Base-by-base conservation (phyloP, 2,329 filamentous ascomycete genomes). In the Colletotrichum eleusines region DNA sequence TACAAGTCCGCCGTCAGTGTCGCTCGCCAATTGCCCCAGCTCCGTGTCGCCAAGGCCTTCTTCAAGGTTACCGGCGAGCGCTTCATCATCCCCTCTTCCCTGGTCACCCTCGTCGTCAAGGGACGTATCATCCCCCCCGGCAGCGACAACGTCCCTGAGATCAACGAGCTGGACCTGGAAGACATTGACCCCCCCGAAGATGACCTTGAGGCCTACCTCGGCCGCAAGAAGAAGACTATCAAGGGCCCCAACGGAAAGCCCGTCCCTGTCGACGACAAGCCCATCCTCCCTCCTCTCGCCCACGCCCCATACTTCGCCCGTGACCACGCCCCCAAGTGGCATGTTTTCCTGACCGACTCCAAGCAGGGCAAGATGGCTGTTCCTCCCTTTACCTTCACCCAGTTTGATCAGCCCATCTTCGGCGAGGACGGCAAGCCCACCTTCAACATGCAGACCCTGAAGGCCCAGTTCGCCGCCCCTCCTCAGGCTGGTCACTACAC, bases 1-100 rank as follows among this genome's bases (percentile, higher is more conserved):
- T 97, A 97, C 82, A 85, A 89, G 73, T 88, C 91, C 51, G 92
- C 92, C 46, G 86, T 97, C 71, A 82, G 83, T 57, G 92, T 98
- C 38, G 95, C 94, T 35, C 90, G 90, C 76, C 94, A 98, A 81
- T 87, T 99, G 35, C 96, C 96, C 1, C 89, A 90, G 73, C 86
- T 99, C 66, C 89, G 92, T 69, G 90, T 99, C 14, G 94, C 94
- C 77, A 97, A 94, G 83, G 94, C 94, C 9, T 99, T 97, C 83
- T 99, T 99, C 90, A 99, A 99, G 86, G 97, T 99, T 55, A 91
- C 94, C 63, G 96, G 96, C 78, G 97, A 99, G 83, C 93, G 92
- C 74, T 92, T 92, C 80, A 94, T 99, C 77, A 97, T 95, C 40
- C 95, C 96, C 8, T 94, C 92, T 69, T 97, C 94, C 67, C 88